phyloP scores from a whole-genome alignment of 2,329 filamentous ascomycete genomes.

The Chaetomiaceae sp. region DNA sequence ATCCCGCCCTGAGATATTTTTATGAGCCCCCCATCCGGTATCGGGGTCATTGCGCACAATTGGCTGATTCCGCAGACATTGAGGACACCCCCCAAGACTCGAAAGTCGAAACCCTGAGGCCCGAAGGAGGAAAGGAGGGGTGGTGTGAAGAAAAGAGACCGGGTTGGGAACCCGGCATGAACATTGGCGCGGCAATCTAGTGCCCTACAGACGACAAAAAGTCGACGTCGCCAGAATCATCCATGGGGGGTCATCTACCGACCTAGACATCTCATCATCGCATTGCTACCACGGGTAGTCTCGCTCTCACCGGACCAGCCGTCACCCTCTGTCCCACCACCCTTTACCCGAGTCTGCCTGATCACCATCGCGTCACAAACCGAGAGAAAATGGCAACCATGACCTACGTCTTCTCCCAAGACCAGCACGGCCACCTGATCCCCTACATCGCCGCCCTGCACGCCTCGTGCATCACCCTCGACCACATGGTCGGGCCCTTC shows the following conservation, averaged over 20 bases:
- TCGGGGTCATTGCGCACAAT: constrained; percentile 15
- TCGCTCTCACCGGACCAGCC: too few species aligned
- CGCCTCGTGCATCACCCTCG: constrained; percentile 53
- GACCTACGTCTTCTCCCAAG: constrained; percentile 41
- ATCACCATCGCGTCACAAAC: too few species aligned
- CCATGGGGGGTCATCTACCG: not conserved
- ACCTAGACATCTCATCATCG: not conserved
- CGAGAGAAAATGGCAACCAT: constrained; percentile 24
- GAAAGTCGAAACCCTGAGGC: not conserved
- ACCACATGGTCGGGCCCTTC: constrained; percentile 54
- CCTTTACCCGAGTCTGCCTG: too few species aligned
- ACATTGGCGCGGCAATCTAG: constrained; percentile 14
- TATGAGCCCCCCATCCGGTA: constrained; percentile 12
- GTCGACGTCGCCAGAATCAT: constrained; percentile 3
- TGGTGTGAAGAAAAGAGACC: constrained; percentile 6
- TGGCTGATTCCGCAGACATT: constrained; percentile 18
- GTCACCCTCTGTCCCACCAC: too few species aligned
- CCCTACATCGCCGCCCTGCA: constrained; percentile 55
- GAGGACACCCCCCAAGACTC: not conserved
- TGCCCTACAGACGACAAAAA: constrained; percentile 15
- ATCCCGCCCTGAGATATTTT: constrained; percentile 22
- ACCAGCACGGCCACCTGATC: constrained; percentile 46
- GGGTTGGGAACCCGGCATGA: constrained; percentile 2
- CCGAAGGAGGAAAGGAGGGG: constrained; percentile 5
- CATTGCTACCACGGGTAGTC: too few species aligned